Percentiles rank a stretch among this genome's conserved stretches.
These are phyloP conservation scores for Ceratobasidium theobromae DNA, from an alignment of 1,284 basidiomycete species.

Conservation along the genomic window DNA sequence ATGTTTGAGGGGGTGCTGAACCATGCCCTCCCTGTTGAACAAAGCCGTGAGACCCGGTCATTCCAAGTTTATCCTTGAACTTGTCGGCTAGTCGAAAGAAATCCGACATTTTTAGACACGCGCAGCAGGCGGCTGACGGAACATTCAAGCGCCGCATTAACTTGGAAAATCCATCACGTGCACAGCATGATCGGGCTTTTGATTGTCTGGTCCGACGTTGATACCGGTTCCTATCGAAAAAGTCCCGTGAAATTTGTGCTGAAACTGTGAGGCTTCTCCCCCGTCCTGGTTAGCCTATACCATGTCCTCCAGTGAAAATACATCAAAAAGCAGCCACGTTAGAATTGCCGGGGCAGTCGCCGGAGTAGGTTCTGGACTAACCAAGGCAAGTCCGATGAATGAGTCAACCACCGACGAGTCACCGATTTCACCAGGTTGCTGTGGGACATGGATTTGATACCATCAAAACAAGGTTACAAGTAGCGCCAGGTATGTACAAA, in stretches of 20 bases:
- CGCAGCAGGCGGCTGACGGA: background rate
- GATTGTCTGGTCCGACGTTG: background rate
- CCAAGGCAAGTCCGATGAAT: constrained; percentile 51
- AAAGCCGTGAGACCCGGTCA: background rate
- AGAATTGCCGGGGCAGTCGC: constrained; percentile 61
- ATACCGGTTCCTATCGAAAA: no score
- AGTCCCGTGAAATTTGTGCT: no score
- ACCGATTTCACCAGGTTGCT: constrained; percentile 51
- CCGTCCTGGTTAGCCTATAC: no score
- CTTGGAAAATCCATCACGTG: constrained; percentile 16
- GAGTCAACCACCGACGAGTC: constrained; percentile 31
- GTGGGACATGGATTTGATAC: constrained; percentile 75
- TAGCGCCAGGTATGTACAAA: constrained; percentile 66
- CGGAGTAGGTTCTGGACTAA: constrained; percentile 65
- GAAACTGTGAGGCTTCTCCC: background rate
- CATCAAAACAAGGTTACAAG: constrained; percentile 74
- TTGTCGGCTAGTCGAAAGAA: constrained; percentile 24
- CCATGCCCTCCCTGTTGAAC: constrained; percentile 8
- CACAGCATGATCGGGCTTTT: background rate
- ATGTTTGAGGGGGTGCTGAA: background rate
- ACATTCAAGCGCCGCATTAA: constrained; percentile 1
- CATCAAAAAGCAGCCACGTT: constrained; percentile 46
- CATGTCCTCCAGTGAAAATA: constrained; percentile 3
- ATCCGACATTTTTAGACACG: constrained; percentile 8
- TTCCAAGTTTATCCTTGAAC: constrained; percentile 21